Base-by-base conservation (phyloP, 2,329 filamentous ascomycete species). In the Arthrocladium fulminans region DNA sequence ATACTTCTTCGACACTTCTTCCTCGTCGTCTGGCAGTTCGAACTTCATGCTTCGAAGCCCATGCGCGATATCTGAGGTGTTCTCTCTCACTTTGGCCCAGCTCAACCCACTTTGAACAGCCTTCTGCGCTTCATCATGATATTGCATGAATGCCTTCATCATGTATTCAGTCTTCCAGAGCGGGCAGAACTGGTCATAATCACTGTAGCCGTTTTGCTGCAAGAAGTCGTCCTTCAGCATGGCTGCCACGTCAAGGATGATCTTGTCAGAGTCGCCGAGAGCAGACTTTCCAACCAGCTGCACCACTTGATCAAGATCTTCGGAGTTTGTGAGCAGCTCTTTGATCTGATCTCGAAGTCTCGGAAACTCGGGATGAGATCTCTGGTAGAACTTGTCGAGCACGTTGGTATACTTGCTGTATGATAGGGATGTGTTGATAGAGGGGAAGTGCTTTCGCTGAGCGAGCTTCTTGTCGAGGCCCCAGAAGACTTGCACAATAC, bases 111-210 rank as follows among this genome's bases (percentile, higher is more conserved):
- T 88, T 4, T 85, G 77, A 63, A 98, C 79, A 5, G 88, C 88
- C 79, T 96, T 97, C 68, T 97, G 90, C 20, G 88, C 83, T 74
- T 98, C 92, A 62, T 98, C 94, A 66, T 96, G 88, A 79, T 90
- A 98, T 50, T 84, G 86, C 76, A 98, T 86, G 82, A 98, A 97
- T 56, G 88, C 84, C 79, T 94, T 96, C 92, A 98, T 98, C 92
- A 98, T 97, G 84, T 92, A 98, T 68, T 94, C 86, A 0, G 92
- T 98, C 83, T 98, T 98, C 92, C 92, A 98, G 63, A 98, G 79
- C 43, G 92, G 92, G 65, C 92, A 98, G 81, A 94, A 98, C 73
- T 97, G 89, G 65, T 98, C 92, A 67, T 98, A 97, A 70, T 97
- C 88, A 58, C 86, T 92, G 80, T 98, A 98, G 55, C 92, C 92